Base-by-base conservation (phyloP, 495 filamentous ascomycete genomes). In the Penicillium subrubescens region DNA sequence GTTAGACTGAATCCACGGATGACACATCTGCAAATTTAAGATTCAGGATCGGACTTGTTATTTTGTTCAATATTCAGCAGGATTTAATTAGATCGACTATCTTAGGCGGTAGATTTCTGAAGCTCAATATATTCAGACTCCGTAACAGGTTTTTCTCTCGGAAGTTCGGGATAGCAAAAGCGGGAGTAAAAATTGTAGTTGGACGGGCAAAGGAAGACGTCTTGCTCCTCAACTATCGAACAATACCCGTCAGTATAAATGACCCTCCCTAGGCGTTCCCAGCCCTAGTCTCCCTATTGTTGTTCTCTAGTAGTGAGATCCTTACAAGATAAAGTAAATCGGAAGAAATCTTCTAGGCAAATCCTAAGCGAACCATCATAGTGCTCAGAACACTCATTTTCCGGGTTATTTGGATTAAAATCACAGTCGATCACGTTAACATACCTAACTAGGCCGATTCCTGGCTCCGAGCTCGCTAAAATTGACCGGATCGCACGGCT, bases 151-250 rank as follows among this genome's bases (percentile, higher is more conserved):
- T 15, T 21, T 23, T 59, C 14, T 60, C 25, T 60, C 23, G 27
- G 29, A n/a, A 35, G 14, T 52, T 52, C 25, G 27, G 31, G 58
- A 17, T 35, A 27, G n/a, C 44, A 17, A 14, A 19, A 21, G n/a
- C 29, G 58, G 43, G 2, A 52, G 19, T 10, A 1, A 25, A 33
- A 10, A 51, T 52, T 29, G 44, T 60, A 52, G 29, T 37, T 19
- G 34, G 29, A 60, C 27, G 44, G 58, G 52, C 58, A 61, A 37
- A 65, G 63, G 60, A 65, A 61, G 19, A 61, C 34, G 44, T 65
- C 50, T 35, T 57, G 43, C 21, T 50, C 10, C 39, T 62, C 46
- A 11, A 29, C 2, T n/a, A 2, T 12, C 19, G 55, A 48, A 15
- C 7, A 35, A 54, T 56, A 29, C 50, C 64, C 64, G 31, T 62